These are phyloP conservation scores for Setaria italica DNA, from an alignment of 202 grass and related monocot species.

Conservation along the genomic window DNA sequence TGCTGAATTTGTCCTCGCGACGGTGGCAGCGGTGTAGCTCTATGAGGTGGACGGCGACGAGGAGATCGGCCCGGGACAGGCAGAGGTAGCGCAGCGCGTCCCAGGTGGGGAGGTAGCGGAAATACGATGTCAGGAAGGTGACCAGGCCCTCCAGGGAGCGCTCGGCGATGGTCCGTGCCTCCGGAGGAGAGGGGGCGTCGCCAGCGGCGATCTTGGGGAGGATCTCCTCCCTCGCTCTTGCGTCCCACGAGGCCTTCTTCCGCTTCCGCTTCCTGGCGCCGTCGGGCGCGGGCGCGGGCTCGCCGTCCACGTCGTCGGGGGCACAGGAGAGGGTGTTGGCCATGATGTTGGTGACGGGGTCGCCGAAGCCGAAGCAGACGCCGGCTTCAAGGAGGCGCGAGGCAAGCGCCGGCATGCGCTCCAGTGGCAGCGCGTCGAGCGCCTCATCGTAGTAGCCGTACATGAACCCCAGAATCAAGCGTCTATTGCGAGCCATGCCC, in stretches of 20 bases:
- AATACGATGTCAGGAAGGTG: neutral
- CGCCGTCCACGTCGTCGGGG: neutral
- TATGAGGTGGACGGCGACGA: neutral
- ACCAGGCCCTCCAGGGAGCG: neutral
- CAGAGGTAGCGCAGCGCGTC: conserved; percentile 4
- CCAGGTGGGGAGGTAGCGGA: neutral
- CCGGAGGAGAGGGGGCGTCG: neutral
- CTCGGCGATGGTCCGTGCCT: neutral
- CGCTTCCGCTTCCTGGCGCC: neutral
- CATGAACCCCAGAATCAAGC: neutral
- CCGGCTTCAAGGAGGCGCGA: neutral
- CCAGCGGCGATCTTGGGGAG: neutral
- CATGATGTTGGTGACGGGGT: conserved; percentile 12
- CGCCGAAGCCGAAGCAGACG: conserved; percentile 14
- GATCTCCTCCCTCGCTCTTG: neutral
- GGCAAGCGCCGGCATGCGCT: neutral
- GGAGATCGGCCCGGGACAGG: neutral
- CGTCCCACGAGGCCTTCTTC: neutral
- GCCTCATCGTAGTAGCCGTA: neutral
- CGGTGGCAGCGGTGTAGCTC: neutral
- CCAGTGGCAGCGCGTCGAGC: neutral
- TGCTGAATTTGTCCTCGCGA: neutral
- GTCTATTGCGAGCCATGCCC: no score
- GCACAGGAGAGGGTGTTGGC: neutral
- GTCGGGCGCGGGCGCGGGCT: neutral